These are phyloP conservation scores for Fusarium sacchari DNA, from an alignment of 2,329 filamentous ascomycete species.

Conservation along the genomic window DNA sequence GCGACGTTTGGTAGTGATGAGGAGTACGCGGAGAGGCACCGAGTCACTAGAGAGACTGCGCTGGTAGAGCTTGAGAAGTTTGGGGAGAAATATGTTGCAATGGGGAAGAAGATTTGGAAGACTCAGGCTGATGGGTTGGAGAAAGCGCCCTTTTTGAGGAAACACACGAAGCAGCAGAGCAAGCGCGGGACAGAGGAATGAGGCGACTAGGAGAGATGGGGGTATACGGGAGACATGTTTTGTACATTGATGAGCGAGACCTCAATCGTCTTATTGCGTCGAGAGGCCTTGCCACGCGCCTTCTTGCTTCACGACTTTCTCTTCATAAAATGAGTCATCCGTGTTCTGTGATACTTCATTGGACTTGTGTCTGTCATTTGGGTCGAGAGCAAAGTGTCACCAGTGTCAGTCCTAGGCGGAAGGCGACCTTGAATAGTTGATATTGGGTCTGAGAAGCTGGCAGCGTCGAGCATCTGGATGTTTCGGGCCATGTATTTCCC, in stretches of 20 bases:
- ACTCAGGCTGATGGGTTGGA: slow-evolving; percentile 23
- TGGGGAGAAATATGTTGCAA: slow-evolving; percentile 4
- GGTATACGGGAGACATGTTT: not conserved
- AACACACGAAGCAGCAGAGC: not conserved
- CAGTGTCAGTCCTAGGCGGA: not conserved
- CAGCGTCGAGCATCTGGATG: not conserved
- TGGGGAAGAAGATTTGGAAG: slow-evolving; percentile 27
- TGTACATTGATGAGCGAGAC: not conserved
- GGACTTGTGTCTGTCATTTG: not conserved
- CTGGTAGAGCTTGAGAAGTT: slow-evolving; percentile 6
- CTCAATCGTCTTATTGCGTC: not conserved
- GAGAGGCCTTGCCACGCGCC: not conserved
- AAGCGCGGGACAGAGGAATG: no score
- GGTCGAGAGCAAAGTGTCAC: not conserved
- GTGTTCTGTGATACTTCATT: no score
- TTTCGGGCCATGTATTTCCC: not conserved
- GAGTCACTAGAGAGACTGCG: not conserved
- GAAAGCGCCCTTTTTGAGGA: slow-evolving; percentile 7
- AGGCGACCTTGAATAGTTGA: not conserved
- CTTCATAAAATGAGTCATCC: no score
- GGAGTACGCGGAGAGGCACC: not conserved
- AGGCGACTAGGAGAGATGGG: not conserved
- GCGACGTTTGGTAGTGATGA: slow-evolving; percentile 49
- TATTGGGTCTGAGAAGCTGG: not conserved
- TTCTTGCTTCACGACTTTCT: no score